Evolutionary conservation across 2,329 filamentous ascomycete genomes (phyloP).

Genomic region (Alternaria atra): DNA sequence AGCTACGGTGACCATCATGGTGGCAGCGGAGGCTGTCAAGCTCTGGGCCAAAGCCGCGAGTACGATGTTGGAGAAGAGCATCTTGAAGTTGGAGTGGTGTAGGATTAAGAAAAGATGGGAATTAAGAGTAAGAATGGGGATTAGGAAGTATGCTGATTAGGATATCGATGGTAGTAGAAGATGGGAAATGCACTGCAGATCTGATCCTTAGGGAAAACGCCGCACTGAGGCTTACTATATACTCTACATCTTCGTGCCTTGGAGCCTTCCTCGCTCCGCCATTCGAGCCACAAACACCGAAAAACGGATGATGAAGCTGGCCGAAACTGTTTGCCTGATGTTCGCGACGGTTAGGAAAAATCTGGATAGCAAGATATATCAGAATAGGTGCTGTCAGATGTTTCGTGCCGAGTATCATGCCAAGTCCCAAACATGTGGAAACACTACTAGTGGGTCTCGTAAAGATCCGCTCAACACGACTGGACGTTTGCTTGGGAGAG

Average conservation of each 20-base stretch:
- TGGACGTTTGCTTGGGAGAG: slow-evolving; percentile 1
- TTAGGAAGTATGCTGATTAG: background rate
- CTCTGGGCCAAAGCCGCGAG: slow-evolving; percentile 34
- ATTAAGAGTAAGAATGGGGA: slow-evolving; percentile 3
- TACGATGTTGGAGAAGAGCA: slow-evolving; percentile 36
- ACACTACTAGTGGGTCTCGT: background rate
- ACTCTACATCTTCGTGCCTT: background rate
- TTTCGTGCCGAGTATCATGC: slow-evolving; percentile 23
- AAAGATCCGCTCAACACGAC: background rate
- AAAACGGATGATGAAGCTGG: slow-evolving; percentile 6
- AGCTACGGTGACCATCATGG: slow-evolving; percentile 43
- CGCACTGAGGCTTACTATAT: slow-evolving; percentile 6
- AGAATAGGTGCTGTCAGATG: slow-evolving; percentile 7
- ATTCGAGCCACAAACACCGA: background rate
- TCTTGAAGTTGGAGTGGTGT: slow-evolving; percentile 15
- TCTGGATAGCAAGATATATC: background rate
- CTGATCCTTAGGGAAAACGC: background rate
- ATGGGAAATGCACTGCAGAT: slow-evolving; percentile 16
- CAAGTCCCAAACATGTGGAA: slow-evolving; percentile 20
- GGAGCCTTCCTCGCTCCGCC: slow-evolving; percentile 1
- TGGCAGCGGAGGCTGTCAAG: slow-evolving; percentile 36
- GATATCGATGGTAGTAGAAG: background rate
- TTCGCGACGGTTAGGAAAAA: slow-evolving; percentile 3
- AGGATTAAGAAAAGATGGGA: background rate
- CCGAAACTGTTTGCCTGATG: slow-evolving; percentile 4